These are phyloP conservation scores for Phytophthora foliorum DNA, from an alignment of 352 stramenopile species.

Conservation along the genomic window DNA sequence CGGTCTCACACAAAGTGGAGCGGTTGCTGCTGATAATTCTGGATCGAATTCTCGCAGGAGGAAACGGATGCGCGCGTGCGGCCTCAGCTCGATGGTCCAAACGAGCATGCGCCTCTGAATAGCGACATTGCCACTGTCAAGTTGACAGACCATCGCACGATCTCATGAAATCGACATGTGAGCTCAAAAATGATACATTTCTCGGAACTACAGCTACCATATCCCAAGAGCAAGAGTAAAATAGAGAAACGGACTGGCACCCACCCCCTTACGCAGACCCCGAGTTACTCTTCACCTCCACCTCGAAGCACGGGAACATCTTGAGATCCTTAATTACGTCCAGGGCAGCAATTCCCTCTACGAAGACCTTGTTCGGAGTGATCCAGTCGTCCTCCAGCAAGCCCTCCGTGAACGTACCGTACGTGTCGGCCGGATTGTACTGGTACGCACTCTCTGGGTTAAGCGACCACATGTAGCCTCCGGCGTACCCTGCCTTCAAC, in stretches of 20 bases:
- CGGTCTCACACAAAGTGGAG: neutral
- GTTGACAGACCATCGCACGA: neutral
- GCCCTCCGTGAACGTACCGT: constrained; percentile 70
- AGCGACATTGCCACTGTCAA: no score
- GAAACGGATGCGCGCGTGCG: constrained; percentile 28
- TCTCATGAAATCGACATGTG: neutral
- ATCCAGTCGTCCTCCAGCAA: constrained; percentile 78
- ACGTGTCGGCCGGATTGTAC: constrained; percentile 75
- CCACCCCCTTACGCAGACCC: constrained; percentile 25
- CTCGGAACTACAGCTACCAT: constrained; percentile 17
- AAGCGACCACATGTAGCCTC: constrained; percentile 85
- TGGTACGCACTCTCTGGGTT: constrained; percentile 84
- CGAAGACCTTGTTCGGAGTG: constrained; percentile 68
- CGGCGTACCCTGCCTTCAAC: constrained; percentile 59
- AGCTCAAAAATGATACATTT: constrained; percentile 46
- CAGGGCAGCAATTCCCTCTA: constrained; percentile 63
- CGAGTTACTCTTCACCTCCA: constrained; percentile 15
- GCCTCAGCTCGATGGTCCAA: constrained; percentile 1
- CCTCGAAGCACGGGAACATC: constrained; percentile 76
- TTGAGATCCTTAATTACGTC: constrained; percentile 64
- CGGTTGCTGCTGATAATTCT: constrained; percentile 21
- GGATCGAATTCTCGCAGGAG: neutral
- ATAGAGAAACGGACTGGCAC: constrained; percentile 30
- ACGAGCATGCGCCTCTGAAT: no score
- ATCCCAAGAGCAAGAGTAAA: constrained; percentile 29